Evolutionary conservation across 139 green algal genomes (phyloP), one percentile per base, ranked within the genome.

Genomic region (Chlamydomonas asymmetrica): DNA sequence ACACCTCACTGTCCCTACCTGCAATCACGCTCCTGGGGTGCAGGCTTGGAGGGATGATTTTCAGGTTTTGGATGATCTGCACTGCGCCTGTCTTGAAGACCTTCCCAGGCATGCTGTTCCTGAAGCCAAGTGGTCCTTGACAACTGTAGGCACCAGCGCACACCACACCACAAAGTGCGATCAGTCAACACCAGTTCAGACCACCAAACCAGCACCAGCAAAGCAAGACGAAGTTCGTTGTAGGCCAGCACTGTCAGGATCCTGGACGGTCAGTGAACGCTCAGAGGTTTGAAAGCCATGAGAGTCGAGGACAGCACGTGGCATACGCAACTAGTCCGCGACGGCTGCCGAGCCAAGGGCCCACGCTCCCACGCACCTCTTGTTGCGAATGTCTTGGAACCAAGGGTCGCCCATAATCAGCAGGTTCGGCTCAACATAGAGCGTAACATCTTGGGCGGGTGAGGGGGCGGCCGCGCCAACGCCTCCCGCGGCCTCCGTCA

Each of bases 51-150:
- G 83, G 83, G 22, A 88, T 66, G 54, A 88, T 82, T 23, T 64
- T 56, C 27, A 88, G 63, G 57, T 85, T 84, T 56, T 88, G 83
- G n/a, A 88, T 79, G 2, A 88, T 79, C 34, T 88, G 83, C 0
- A 88, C 79, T 0, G 75, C 76, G 39, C 83, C 83, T 0, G 71
- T 78, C 22, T 64, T 68, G 66, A 76, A 79, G 0, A 85, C 83
- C 23, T 79, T 75, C 8, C 83, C 83, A 32, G 83, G 75, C 83
- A 88, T 88, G 43, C 70, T 75, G 49, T 84, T 76, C 27, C 72
- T 73, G 68, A 78, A 81, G 37, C 63, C 70, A 35, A 84, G 59
- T 3, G 66, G 67, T 16, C 68, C 61, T 6, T 82, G 71, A 52
- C 75, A 83, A 48, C 82, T 88, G 71, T 68, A 43, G 13, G 49